phyloP scores from a whole-genome alignment of 2,329 filamentous ascomycete genomes.

The Ophiostoma sp. region DNA sequence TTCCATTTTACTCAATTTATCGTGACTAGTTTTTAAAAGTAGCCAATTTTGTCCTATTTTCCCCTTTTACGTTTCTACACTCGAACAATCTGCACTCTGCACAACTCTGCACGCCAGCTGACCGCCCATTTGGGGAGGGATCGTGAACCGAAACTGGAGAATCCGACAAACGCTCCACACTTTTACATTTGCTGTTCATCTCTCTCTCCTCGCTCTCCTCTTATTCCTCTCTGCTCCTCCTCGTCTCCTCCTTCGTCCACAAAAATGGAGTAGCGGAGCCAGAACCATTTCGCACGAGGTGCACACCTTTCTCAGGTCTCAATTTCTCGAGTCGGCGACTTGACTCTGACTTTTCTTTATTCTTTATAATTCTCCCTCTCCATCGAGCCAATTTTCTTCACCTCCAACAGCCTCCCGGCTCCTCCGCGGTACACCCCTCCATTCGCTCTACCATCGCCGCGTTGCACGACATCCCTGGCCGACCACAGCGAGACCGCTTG shows the following conservation, averaged over 20 bases:
- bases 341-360: not conserved
- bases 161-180: not conserved
- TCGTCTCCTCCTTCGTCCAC: not conserved
- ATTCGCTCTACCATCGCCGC: too few species aligned
- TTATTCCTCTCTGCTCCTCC: not conserved
- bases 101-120: slow-evolving; percentile 18
- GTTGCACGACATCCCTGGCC: slow-evolving; percentile 10
- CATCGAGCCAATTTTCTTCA: not conserved
- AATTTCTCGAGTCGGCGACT: not conserved
- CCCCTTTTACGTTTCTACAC: not conserved
- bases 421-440: not conserved
- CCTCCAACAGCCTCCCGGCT: not conserved
- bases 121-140: slow-evolving; percentile 25
- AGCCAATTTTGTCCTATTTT: not conserved
- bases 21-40: not conserved
- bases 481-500: not conserved
- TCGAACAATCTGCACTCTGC: not conserved
- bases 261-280: slow-evolving; percentile 13
- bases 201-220: not conserved
- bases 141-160: slow-evolving; percentile 11
- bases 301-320: not conserved
- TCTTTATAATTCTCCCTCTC: not conserved
- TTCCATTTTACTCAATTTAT: not conserved
- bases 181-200: not conserved
- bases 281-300: not conserved